Evolutionary conservation across 2,329 filamentous ascomycete species (phyloP), one percentile per base, ranked within the genome.

Genomic region (Fulvia fulva): DNA sequence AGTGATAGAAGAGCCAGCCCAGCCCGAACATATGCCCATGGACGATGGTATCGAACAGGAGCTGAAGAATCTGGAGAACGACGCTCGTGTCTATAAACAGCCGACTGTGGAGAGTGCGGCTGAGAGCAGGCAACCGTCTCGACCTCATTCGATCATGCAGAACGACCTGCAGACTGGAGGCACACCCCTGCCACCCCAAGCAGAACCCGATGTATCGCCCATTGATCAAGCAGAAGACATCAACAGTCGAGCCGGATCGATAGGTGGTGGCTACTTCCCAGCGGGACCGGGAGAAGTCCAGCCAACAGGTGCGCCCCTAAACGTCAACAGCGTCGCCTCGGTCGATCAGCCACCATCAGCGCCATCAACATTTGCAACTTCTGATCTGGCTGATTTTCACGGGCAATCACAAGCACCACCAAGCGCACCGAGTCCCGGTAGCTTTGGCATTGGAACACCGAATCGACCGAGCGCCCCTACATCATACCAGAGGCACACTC

Each of bases 41-140:
- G 67, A 67, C 9, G 67, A 65, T n/a, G 67, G 61, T 9, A 44
- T 70, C 7, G 69, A 70, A 57, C 63, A 59, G 9, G 64, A 70
- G 57, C 46, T 69, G 45, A 63, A 65, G 51, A 65, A 61, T 4
- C 46, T 72, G 58, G 68, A 71, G 51, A 58, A 62, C 14, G 55
- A 59, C 53, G 56, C 57, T 19, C 62, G 65, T 34, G 64, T 65
- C 3, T 70, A 73, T 28, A 68, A 67, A 58, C 74, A 84, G 62
- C 76, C 83, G 0, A 81, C 81, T 1, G 83, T 87, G 9, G 84
- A 87, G 67, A 83, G 85, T 34, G 80, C 80, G 0, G 80, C 81
- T 4, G 83, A 87, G 59, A 84, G 85, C 50, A 76, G 79, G 37
- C 77, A 81, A 60, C 76, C 77, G 45, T 75, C 70, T 14, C 65